Conservation (phyloP, 139 green algal genomes). For the Asterochloris sp. region DNA sequence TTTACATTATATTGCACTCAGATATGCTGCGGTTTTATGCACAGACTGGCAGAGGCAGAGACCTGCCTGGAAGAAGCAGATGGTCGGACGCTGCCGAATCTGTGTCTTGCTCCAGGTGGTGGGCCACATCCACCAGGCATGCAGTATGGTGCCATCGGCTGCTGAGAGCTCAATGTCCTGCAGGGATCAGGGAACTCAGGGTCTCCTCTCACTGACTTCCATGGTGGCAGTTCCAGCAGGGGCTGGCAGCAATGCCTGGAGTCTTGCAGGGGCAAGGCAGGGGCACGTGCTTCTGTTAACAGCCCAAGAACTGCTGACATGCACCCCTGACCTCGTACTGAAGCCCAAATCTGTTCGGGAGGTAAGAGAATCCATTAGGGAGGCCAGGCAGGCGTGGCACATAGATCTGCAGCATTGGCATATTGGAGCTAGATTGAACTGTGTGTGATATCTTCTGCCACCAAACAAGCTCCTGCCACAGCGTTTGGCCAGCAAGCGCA, state of each 20-base stretch:
- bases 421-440: background rate
- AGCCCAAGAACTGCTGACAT: background rate
- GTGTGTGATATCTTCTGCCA: background rate
- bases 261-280: background rate
- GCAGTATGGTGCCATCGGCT: conserved; percentile 65
- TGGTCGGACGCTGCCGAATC: conserved; percentile 40
- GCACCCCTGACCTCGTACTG: conserved; percentile 44
- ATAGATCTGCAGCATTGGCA: conserved; percentile 55
- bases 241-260: background rate
- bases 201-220: background rate
- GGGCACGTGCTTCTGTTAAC: background rate
- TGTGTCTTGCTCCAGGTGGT: conserved; percentile 27
- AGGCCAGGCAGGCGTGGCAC: conserved; percentile 73
- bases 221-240: conserved; percentile 8
- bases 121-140: conserved; percentile 73
- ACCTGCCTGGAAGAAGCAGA: conserved; percentile 75
- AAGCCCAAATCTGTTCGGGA: conserved; percentile 54
- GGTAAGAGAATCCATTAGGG: conserved; percentile 42
- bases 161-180: conserved; percentile 60
- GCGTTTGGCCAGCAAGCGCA: conserved; percentile 23
- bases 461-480: background rate
- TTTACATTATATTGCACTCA: background rate
- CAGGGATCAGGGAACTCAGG: background rate
- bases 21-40: too few relatives aligned
- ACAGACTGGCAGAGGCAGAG: too few relatives aligned